phyloP scores from a whole-genome alignment of 257 asterid genomes.

The Solanum infundibuliforme region DNA sequence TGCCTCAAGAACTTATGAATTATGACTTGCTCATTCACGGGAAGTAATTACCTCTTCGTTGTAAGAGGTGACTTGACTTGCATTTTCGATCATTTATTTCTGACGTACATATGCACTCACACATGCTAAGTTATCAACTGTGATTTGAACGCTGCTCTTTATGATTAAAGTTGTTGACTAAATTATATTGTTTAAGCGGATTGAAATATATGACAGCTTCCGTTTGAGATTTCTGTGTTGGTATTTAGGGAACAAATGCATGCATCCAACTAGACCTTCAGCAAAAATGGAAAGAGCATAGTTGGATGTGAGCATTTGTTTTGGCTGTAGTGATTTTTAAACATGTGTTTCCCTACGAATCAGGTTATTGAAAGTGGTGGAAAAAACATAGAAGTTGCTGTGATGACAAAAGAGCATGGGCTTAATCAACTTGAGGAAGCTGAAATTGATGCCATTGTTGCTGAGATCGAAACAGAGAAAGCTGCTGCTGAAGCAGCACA shows the following conservation, averaged over 20 bases:
- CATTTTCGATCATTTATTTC: not conserved
- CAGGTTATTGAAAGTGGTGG: constrained; percentile 94
- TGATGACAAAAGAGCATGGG: constrained; percentile 79
- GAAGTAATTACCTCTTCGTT: not conserved
- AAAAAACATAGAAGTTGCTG: constrained; percentile 87
- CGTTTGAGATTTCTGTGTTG: not conserved
- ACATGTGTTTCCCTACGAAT: not conserved
- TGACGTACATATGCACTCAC: not conserved
- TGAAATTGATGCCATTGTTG: constrained; percentile 77
- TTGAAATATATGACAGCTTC: not conserved
- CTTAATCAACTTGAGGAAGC: constrained; percentile 79
- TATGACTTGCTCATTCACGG: not conserved
- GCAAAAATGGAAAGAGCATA: not conserved
- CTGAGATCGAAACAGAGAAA: constrained; percentile 81
- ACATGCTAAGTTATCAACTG: not conserved
- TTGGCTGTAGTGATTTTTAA: not conserved
- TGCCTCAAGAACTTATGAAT: not conserved
- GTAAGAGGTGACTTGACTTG: not conserved
- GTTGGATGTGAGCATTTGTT: not conserved
- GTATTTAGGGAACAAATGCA: not conserved
- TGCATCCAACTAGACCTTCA: not conserved
- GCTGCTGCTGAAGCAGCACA: constrained; percentile 93
- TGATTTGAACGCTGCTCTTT: not conserved
- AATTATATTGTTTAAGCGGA: not conserved
- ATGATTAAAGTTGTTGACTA: not conserved